These are phyloP conservation scores for Kockovaella imperatae DNA, from an alignment of 768 basidiomycete genomes.

Conservation along the genomic window DNA sequence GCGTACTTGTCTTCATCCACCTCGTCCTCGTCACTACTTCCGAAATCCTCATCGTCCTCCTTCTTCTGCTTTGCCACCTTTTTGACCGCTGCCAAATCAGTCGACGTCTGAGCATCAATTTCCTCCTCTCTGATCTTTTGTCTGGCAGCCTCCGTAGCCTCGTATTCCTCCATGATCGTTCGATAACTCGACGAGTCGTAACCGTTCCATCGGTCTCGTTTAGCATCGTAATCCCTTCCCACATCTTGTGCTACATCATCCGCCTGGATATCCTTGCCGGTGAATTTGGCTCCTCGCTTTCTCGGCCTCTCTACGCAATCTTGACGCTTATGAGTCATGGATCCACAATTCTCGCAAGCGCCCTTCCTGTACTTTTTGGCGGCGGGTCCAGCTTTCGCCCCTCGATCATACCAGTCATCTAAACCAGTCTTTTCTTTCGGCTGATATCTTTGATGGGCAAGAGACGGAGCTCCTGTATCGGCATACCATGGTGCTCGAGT, in stretches of 20 bases:
- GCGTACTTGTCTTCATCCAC: constrained; percentile 97
- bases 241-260: constrained; percentile 86
- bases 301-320: constrained; percentile 96
- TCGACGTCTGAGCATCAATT: constrained; percentile 94
- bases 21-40: constrained; percentile 67
- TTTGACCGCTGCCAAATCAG: constrained; percentile 78
- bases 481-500: constrained; percentile 99
- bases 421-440: constrained; percentile 62
- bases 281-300: constrained; percentile 89
- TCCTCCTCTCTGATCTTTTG: constrained; percentile 90
- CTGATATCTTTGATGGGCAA: constrained; percentile 85
- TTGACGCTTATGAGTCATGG: constrained; percentile 80
- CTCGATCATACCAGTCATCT: constrained; percentile 86
- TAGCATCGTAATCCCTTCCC: constrained; percentile 67
- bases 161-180: constrained; percentile 84
- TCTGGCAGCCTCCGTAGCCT: constrained; percentile 79
- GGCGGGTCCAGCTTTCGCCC: constrained; percentile 61
- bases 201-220: constrained; percentile 97
- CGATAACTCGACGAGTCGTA: constrained; percentile 86
- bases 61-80: constrained; percentile 61
- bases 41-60: constrained; percentile 74
- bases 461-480: constrained; percentile 83
- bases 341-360: constrained; percentile 98
- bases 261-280: constrained; percentile 77
- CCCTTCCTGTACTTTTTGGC: constrained; percentile 97